Conservation (phyloP, 352 stramenopile species). For the Phytophthora capsici region DNA sequence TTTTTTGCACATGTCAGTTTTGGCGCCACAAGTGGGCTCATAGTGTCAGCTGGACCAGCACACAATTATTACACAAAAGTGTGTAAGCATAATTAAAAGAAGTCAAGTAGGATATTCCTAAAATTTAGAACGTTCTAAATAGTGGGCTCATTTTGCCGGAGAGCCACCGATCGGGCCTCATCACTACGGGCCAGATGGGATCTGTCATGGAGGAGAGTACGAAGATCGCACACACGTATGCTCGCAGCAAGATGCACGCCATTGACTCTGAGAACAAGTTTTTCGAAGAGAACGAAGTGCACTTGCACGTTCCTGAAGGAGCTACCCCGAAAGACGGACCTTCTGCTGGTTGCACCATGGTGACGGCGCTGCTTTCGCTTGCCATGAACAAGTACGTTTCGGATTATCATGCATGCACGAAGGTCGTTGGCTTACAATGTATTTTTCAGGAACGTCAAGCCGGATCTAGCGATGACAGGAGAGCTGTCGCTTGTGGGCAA, state of each 20-base stretch:
- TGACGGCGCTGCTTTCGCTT: conserved; percentile 96
- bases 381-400: conserved; percentile 88
- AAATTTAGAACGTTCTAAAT: no score
- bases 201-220: conserved; percentile 99
- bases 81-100: no score
- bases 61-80: no score
- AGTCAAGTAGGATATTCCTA: no score
- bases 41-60: no score
- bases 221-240: conserved; percentile 97
- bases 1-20: no score
- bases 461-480: conserved; percentile 98
- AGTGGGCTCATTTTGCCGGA: no score
- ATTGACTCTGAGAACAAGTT: conserved; percentile 89
- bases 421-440: conserved; percentile 16
- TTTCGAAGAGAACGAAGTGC: conserved; percentile 96
- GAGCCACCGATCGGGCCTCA: conserved; percentile 61
- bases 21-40: no score
- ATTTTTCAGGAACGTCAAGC: conserved; percentile 82
- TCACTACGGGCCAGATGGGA: conserved; percentile 96
- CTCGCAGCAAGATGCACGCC: conserved; percentile 78
- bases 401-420: not conserved
- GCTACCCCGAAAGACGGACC: conserved; percentile 99
- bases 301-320: conserved; percentile 98
- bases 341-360: conserved; percentile 98
- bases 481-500: conserved; percentile 97